Base-by-base conservation (phyloP, 768 basidiomycete species). In the Royoungia palumana region DNA sequence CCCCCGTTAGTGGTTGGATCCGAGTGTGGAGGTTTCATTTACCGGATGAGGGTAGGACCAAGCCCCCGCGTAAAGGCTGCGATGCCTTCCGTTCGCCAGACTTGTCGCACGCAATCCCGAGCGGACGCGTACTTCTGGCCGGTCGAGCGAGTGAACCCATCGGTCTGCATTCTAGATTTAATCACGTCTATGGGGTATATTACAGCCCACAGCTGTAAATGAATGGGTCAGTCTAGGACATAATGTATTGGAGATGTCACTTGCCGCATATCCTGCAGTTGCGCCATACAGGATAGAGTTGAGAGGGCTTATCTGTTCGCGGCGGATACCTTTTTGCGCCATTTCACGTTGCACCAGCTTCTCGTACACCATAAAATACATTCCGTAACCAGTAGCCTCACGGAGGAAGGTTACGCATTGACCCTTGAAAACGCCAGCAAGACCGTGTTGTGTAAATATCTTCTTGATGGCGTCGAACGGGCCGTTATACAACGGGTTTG, bases 151-250 rank as follows among this genome's bases (percentile, higher is more conserved):
- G 81, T 75, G 66, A 94, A 93, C 0, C 85, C 89, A 62, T 97
- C 95, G 0, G 94, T 96, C 70, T 98, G 95, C 77, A 97, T 88
- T 45, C 93, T 82, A 22, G 91, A 92, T 65, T 98, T 98, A 62
- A 97, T 83, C 80, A 96, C 90, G 69, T 96, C 94, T 67, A 94
- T 87, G 14, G 93, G 94, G 73, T 95, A 95, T 72, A 93, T 94
- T 10, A 91, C 73, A n/a, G 81, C 85, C 90, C 90, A 93, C 24
- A 93, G 75, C 89, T 91, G 49, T 28, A 35, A 54, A 25, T 41
- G 38, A 39, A 54, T 8, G 14, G 19, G 35, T 63, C 20, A 56
- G 47, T 50, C 12, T 35, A 37, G 47, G 16, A 46, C 20, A 20
- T 40, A 54, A 38, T 21, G 19, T 17, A 14, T 16, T 16, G 28